A percentile compares a stretch with the other conserved stretches of the same genome.
phyloP scores from a whole-genome alignment of 1,284 basidiomycete species.

The Jaminaea rosea region DNA sequence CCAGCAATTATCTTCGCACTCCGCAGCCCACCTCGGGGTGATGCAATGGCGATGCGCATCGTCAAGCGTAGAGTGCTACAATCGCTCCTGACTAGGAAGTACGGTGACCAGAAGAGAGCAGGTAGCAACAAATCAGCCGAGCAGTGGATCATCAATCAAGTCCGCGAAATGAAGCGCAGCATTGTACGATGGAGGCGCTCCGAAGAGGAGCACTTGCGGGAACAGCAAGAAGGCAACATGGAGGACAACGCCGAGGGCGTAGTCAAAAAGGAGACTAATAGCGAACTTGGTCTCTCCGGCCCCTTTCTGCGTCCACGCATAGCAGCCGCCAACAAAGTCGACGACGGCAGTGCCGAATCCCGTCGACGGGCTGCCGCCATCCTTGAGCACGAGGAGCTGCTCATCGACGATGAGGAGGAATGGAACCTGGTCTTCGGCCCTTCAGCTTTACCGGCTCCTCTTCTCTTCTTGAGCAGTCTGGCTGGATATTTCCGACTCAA shows the following conservation, averaged over 20 bases:
- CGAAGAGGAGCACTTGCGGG: background rate
- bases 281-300: too few relatives aligned
- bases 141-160: background rate
- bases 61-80: background rate
- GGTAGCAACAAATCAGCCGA: too few relatives aligned
- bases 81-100: background rate
- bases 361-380: too few relatives aligned
- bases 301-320: background rate
- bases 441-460: background rate
- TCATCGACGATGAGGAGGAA: background rate
- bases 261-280: too few relatives aligned
- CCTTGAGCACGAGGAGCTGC: background rate
- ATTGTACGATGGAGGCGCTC: background rate
- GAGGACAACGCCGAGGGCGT: background rate
- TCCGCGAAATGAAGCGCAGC: background rate
- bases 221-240: background rate
- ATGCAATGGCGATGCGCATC: background rate
- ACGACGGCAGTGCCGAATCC: too few relatives aligned
- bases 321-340: too few relatives aligned
- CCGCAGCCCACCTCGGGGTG: background rate
- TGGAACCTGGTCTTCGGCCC: background rate
- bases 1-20: background rate
- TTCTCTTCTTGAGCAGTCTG: background rate
- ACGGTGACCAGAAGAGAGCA: background rate
- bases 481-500: background rate